Conservation (phyloP, 176 grass and related monocot species). For the Alopecurus myosuroides region DNA sequence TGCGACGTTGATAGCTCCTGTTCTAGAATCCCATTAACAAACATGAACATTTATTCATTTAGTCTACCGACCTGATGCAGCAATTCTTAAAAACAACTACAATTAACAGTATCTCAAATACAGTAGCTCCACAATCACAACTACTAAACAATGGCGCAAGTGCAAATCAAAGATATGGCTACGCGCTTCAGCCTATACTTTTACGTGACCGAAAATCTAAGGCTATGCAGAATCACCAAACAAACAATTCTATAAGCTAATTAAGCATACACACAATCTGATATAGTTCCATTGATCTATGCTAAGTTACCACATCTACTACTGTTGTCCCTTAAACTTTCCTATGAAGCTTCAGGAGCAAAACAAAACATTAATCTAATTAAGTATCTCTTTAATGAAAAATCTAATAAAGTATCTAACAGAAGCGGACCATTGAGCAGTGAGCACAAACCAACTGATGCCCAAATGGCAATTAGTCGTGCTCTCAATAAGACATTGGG, state of each 20-base stretch:
- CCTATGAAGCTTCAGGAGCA: not conserved
- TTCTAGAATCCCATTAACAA: not conserved
- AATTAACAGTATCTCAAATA: not conserved
- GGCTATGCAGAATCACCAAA: not conserved
- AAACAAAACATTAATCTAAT: not conserved
- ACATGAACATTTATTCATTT: no score
- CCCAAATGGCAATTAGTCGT: not conserved
- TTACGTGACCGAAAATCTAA: not conserved
- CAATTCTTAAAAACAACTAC: not conserved
- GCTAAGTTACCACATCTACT: not conserved
- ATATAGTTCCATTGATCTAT: not conserved
- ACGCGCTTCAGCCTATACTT: not conserved
- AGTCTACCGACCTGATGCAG: not conserved
- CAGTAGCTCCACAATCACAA: not conserved
- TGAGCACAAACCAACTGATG: conserved; percentile 18
- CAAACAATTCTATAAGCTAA: not conserved
- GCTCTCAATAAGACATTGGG: not conserved
- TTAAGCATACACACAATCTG: not conserved
- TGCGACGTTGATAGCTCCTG: not conserved
- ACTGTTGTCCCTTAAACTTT: not conserved
- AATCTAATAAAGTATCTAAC: not conserved
- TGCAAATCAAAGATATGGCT: not conserved
- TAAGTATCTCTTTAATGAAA: not conserved
- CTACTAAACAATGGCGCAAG: not conserved
- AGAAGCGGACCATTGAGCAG: not conserved